Conservation (phyloP, 1,284 basidiomycete species). For the Lignosus rhinocerotis region DNA sequence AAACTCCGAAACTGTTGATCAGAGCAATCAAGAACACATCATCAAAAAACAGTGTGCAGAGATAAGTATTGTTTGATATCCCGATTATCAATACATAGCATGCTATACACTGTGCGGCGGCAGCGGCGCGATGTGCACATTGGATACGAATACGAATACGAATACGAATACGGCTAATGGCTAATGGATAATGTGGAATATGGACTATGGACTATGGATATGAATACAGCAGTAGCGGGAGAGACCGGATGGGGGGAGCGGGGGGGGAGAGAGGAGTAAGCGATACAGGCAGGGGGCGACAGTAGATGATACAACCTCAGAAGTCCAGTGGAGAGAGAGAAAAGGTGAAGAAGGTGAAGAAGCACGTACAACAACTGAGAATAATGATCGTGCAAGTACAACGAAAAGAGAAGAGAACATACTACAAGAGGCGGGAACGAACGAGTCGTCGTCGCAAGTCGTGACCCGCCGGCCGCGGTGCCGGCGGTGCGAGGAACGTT, state of each 20-base stretch:
- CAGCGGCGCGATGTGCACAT: background rate
- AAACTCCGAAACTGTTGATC: too few relatives aligned
- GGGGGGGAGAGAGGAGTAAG: slow-evolving; percentile 1
- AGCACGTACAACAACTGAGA: slow-evolving; percentile 9
- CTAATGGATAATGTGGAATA: too few relatives aligned
- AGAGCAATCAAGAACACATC: too few relatives aligned
- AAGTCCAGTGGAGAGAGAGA: background rate
- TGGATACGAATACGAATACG: background rate
- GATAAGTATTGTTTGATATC: too few relatives aligned
- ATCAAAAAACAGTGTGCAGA: too few relatives aligned
- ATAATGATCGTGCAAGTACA: slow-evolving; percentile 17
- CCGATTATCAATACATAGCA: background rate
- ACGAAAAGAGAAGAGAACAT: background rate
- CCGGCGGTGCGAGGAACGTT: slow-evolving; percentile 6
- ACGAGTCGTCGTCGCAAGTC: slow-evolving; percentile 11
- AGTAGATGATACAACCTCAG: slow-evolving; percentile 16
- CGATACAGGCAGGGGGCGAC: slow-evolving; percentile 11
- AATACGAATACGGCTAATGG: background rate
- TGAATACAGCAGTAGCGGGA: slow-evolving; percentile 5
- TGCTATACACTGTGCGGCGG: background rate
- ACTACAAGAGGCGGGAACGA: background rate
- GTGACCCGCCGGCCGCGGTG: slow-evolving; percentile 4
- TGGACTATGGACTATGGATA: background rate
- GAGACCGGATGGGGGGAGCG: background rate
- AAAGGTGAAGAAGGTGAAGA: background rate